Evolutionary conservation across 2,329 filamentous ascomycete genomes (phyloP).

Genomic region (Scedosporium boydii): DNA sequence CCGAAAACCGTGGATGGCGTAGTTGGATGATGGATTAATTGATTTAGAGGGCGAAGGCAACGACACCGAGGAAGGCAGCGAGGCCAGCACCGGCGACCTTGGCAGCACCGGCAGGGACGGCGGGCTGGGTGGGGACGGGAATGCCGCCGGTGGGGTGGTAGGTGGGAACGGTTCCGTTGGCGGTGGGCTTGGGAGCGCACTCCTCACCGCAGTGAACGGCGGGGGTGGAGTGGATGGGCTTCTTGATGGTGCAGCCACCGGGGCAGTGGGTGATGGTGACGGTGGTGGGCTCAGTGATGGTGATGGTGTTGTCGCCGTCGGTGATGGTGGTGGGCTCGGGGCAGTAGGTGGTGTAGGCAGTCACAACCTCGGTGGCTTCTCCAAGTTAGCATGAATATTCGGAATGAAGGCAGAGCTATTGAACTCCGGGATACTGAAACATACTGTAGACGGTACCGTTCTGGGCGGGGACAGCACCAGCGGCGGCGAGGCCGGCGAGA

Average conservation of each 20-base stretch:
- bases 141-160: constrained; percentile 10
- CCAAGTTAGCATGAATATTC: background rate
- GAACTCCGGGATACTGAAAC: background rate
- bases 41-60: constrained; percentile 53
- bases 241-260: constrained; percentile 49
- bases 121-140: constrained; percentile 15
- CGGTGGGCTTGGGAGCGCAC: constrained; percentile 20
- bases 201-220: constrained; percentile 39
- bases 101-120: constrained; percentile 42
- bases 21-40: constrained; percentile 12
- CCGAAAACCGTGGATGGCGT: background rate
- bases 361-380: constrained; percentile 56
- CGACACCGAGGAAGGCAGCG: constrained; percentile 49
- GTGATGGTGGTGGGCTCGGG: constrained; percentile 55
- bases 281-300: constrained; percentile 57
- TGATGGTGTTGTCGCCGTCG: constrained; percentile 58
- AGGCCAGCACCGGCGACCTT: constrained; percentile 47
- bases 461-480: constrained; percentile 32
- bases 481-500: constrained; percentile 38
- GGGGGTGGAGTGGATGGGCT: constrained; percentile 44
- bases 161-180: constrained; percentile 6
- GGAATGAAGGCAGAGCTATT: background rate
- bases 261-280: constrained; percentile 65
- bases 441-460: constrained; percentile 4
- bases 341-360: constrained; percentile 63